Percentiles rank a stretch among this genome's conserved stretches.
Conservation (phyloP, 2,329 filamentous ascomycete species). For the Thielaviopsis musarum region DNA sequence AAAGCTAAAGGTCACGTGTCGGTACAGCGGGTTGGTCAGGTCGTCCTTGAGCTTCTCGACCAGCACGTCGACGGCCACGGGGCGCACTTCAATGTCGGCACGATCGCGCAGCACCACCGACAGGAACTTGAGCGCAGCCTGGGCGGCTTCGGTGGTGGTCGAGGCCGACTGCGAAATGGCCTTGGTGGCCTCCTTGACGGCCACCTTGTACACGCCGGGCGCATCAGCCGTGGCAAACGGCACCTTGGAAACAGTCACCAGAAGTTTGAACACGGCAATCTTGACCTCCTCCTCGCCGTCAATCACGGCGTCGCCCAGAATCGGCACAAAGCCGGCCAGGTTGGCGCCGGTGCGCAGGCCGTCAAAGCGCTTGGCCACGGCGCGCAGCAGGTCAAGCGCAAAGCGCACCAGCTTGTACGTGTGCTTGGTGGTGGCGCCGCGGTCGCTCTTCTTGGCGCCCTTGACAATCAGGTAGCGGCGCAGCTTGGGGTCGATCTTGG, state of each 20-base stretch:
- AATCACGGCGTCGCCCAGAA: slow-evolving; percentile 74
- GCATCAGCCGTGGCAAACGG: slow-evolving; percentile 57
- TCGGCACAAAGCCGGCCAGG: slow-evolving; percentile 68
- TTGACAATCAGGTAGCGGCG: slow-evolving; percentile 68
- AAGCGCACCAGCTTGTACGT: slow-evolving; percentile 80
- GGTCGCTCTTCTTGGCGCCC: slow-evolving; percentile 56
- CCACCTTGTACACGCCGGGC: slow-evolving; percentile 50
- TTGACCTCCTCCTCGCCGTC: slow-evolving; percentile 84
- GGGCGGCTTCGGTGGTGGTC: slow-evolving; percentile 68
- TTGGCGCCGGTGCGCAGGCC: slow-evolving; percentile 64
- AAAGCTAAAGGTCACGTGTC: slow-evolving; percentile 91
- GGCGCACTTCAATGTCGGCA: slow-evolving; percentile 57
- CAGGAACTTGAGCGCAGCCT: slow-evolving; percentile 77
- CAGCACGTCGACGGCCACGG: slow-evolving; percentile 67
- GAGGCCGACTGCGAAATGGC: slow-evolving; percentile 60
- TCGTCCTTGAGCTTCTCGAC: slow-evolving; percentile 72
- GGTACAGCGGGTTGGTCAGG: slow-evolving; percentile 78
- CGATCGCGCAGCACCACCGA: slow-evolving; percentile 72
- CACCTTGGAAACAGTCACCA: slow-evolving; percentile 72
- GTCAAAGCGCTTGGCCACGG: slow-evolving; percentile 73
- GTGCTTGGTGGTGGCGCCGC: slow-evolving; percentile 59
- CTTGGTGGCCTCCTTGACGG: slow-evolving; percentile 70
- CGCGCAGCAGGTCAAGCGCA: slow-evolving; percentile 69
- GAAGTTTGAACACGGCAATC: slow-evolving; percentile 68
- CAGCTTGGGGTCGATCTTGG: slow-evolving; percentile 43